Evolutionary conservation across 805 yeast genomes (phyloP).

Genomic region (Nakazawaea wickerhamii): DNA sequence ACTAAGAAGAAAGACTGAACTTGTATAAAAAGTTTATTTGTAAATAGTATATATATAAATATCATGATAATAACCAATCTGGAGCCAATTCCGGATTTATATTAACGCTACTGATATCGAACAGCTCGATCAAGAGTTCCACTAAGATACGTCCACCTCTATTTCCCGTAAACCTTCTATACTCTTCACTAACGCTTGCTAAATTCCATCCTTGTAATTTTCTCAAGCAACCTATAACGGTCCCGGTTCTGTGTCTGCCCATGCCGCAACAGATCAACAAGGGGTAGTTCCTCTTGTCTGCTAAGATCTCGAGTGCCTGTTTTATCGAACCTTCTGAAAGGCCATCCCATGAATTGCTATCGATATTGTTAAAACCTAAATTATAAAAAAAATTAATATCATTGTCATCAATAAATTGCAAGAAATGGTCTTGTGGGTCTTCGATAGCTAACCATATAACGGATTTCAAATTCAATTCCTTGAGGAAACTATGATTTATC

Average conservation of each 20-base stretch:
- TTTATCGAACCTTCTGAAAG: conserved; percentile 76
- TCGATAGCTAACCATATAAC: conserved; percentile 94
- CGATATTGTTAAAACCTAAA: conserved; percentile 48
- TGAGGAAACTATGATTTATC: conserved; percentile 82
- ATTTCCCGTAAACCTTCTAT: conserved; percentile 88
- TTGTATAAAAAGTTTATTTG: not conserved
- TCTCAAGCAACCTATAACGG: conserved; percentile 90
- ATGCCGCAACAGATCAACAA: conserved; percentile 92
- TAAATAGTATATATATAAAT: not conserved
- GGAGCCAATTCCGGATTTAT: conserved; percentile 40
- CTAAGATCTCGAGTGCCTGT: conserved; percentile 71
- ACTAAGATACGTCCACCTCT: conserved; percentile 90
- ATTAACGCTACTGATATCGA: conserved; percentile 41
- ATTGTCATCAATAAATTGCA: conserved; percentile 72
- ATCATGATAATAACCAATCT: conserved; percentile 35
- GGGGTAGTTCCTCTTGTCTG: conserved; percentile 73
- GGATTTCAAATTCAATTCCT: conserved; percentile 67
- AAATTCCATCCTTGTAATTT: conserved; percentile 96
- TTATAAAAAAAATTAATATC: conserved; percentile 79
- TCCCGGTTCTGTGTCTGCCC: conserved; percentile 98
- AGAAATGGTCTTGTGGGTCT: conserved; percentile 85
- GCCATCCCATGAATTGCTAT: conserved; percentile 90
- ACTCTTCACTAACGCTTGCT: conserved; percentile 90
- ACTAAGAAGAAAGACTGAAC: conserved; percentile 10
- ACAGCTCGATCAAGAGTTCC: conserved; percentile 79